A percentile compares a stretch with the other conserved stretches of the same genome.
Conservation (phyloP, 2,329 filamentous ascomycete species). For the Claviceps fusiformis region DNA sequence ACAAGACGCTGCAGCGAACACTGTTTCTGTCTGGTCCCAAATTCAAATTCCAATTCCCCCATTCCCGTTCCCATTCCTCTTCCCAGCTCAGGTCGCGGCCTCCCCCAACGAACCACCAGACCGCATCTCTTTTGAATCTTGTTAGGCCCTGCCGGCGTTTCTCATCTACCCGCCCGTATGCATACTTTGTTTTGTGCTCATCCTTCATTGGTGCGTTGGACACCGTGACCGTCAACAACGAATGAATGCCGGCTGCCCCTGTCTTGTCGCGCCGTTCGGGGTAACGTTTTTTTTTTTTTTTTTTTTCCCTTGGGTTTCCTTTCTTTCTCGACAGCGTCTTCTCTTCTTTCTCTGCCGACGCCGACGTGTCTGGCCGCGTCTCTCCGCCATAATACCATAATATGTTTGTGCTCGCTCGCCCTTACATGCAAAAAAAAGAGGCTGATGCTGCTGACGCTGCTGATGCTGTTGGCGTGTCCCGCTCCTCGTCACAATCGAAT, state of each 20-base stretch:
- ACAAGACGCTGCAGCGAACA: too few species aligned
- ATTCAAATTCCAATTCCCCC: too few species aligned
- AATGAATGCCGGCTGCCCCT: too few species aligned
- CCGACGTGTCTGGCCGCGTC: not conserved
- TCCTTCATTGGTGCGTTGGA: too few species aligned
- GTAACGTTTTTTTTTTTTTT: too few species aligned
- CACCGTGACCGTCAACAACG: not conserved
- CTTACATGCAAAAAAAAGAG: not conserved
- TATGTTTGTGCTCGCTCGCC: not conserved
- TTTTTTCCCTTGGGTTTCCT: not conserved
- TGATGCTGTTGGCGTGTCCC: not conserved
- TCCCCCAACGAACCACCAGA: too few species aligned
- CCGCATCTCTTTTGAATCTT: not conserved
- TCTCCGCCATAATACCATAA: not conserved
- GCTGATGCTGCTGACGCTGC: not conserved
- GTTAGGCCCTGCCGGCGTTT: not conserved
- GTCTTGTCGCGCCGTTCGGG: too few species aligned
- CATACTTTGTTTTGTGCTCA: not conserved
- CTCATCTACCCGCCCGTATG: too few species aligned
- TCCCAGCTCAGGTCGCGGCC: not conserved
- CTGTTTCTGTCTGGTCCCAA: too few species aligned
- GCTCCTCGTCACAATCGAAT: conserved; percentile 7
- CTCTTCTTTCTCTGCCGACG: too few species aligned
- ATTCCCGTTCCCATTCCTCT: not conserved
- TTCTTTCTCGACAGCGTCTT: not conserved